Evolutionary conservation across 2,329 filamentous ascomycete species (phyloP).

Genomic region (Trichophyton mentagrophytes): DNA sequence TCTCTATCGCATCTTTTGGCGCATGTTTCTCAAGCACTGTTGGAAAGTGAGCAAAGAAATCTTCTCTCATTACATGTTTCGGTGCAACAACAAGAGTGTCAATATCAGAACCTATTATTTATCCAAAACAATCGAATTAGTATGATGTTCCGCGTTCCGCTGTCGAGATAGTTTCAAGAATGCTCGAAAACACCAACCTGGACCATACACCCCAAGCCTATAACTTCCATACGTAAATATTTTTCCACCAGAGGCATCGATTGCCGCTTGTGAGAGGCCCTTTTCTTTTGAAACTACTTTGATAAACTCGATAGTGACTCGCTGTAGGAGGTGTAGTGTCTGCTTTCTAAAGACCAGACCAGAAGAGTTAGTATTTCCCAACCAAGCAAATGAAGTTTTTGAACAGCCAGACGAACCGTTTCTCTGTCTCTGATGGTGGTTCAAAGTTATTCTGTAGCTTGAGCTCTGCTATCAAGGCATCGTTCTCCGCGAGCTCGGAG

Average conservation of each 20-base stretch:
- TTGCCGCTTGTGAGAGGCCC: conserved; percentile 59
- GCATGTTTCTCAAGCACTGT: conserved; percentile 63
- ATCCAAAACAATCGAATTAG: background rate
- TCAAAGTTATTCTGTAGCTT: conserved; percentile 89
- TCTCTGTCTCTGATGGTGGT: conserved; percentile 64
- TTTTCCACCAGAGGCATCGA: conserved; percentile 77
- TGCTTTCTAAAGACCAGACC: conserved; percentile 41
- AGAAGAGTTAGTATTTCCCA: background rate
- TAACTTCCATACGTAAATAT: conserved; percentile 96
- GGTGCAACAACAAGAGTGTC: conserved; percentile 89
- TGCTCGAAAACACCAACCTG: conserved; percentile 34
- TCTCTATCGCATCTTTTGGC: conserved; percentile 64
- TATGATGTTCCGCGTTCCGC: background rate
- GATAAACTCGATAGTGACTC: conserved; percentile 76
- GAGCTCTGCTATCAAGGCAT: conserved; percentile 69
- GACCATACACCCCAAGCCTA: conserved; percentile 82
- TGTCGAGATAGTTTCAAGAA: background rate
- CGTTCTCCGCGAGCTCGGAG: conserved; percentile 62
- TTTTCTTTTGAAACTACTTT: conserved; percentile 63
- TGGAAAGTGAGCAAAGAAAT: conserved; percentile 90
- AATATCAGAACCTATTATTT: conserved; percentile 70
- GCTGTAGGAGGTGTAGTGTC: conserved; percentile 64
- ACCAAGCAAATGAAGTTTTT: background rate
- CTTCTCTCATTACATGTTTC: conserved; percentile 72
- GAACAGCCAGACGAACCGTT: conserved; percentile 44